A percentile compares a stretch with the other conserved stretches of the same genome.
Evolutionary conservation across 768 basidiomycete genomes (phyloP).

Genomic region (Suillus subluteus): DNA sequence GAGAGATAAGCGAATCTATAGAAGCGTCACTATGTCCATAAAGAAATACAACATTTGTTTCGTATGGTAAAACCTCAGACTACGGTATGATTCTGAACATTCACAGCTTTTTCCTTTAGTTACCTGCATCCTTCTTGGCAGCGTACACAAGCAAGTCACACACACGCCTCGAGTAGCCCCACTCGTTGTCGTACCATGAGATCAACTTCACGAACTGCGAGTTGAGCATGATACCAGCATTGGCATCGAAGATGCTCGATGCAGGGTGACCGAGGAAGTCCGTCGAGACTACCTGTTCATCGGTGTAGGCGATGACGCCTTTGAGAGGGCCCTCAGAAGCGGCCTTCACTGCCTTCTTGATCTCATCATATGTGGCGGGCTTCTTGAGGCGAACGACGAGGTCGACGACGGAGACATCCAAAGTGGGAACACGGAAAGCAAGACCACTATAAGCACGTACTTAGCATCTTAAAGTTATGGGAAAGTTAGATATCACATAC

Average conservation of each 20-base stretch:
- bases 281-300: conserved; percentile 91
- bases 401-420: conserved; percentile 98
- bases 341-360: conserved; percentile 83
- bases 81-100: not conserved
- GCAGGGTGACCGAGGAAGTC: conserved; percentile 83
- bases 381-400: conserved; percentile 93
- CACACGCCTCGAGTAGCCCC: conserved; percentile 93
- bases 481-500: conserved; percentile 48
- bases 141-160: conserved; percentile 85
- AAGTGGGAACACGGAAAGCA: conserved; percentile 95
- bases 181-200: conserved; percentile 95
- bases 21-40: not conserved
- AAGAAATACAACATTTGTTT: conserved; percentile 7
- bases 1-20: not conserved
- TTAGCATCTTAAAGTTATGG: conserved; percentile 13
- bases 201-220: conserved; percentile 94
- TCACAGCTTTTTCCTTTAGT: conserved; percentile 17
- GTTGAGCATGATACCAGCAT: conserved; percentile 92
- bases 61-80: not conserved
- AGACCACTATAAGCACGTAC: conserved; percentile 62
- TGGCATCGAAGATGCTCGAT: conserved; percentile 93
- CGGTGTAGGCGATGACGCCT: conserved; percentile 88
- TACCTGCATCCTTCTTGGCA: conserved; percentile 66
- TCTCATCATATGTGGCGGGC: conserved; percentile 81
- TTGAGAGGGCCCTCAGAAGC: conserved; percentile 73